Evolutionary conservation across 2,329 filamentous ascomycete genomes (phyloP).

Genomic region (Diaporthe citri): DNA sequence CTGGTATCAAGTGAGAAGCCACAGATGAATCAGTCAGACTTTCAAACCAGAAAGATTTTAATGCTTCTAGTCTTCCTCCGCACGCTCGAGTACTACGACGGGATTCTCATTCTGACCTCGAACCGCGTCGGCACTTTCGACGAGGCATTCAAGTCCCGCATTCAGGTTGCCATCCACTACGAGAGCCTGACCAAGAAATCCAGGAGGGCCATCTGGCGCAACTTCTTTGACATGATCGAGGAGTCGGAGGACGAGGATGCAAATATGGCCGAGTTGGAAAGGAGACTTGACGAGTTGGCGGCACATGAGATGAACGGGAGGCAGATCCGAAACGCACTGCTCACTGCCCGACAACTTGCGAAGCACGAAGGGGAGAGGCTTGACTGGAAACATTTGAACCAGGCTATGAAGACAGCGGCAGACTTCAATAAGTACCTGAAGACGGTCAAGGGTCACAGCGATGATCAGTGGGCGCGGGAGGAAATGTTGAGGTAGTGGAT

Average conservation of each 20-base stretch:
- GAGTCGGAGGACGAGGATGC: conserved; percentile 23
- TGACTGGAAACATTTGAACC: conserved; percentile 42
- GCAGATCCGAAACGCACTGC: conserved; percentile 13
- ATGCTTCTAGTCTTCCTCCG: conserved; percentile 45
- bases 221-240: conserved; percentile 43
- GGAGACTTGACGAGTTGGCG: conserved; percentile 6
- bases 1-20: conserved; percentile 45
- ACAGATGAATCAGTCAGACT: accelerated
- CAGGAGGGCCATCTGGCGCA: conserved; percentile 44
- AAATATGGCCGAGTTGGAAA: conserved; percentile 22
- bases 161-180: conserved; percentile 48
- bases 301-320: conserved; percentile 16
- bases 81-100: conserved; percentile 47
- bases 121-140: conserved; percentile 50
- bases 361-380: conserved; percentile 40
- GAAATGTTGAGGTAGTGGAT: conserved; percentile 34
- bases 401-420: conserved; percentile 42
- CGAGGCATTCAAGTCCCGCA: conserved; percentile 50
- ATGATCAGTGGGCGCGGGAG: conserved; percentile 40
- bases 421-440: conserved; percentile 43
- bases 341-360: conserved; percentile 18
- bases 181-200: conserved; percentile 38
- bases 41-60: accelerated
- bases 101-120: conserved; percentile 50
- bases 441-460: conserved; percentile 40